Conservation (phyloP, 2,329 filamentous ascomycete genomes). For the Aspergillus candidus region DNA sequence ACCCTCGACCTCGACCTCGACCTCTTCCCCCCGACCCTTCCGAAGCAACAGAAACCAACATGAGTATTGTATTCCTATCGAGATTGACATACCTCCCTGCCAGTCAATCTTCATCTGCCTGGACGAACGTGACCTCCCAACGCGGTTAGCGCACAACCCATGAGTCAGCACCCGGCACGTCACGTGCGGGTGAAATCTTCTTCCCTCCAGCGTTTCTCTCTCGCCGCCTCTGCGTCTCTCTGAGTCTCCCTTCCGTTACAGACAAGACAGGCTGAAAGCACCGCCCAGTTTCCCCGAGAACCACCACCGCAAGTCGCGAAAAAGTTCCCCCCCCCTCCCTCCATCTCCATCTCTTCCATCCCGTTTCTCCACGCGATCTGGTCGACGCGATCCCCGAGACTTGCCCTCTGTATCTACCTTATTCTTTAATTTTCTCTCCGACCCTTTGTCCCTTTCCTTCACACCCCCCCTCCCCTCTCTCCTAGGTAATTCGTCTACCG, state of each 20-base stretch:
- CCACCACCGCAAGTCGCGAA: slow-evolving; percentile 33
- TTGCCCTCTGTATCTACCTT: slow-evolving; percentile 15
- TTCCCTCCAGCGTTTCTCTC: slow-evolving; percentile 13
- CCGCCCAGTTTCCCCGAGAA: slow-evolving; percentile 30
- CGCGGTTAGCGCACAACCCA: slow-evolving; percentile 3
- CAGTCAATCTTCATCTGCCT: background rate
- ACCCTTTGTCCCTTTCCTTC: slow-evolving; percentile 10
- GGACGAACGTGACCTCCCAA: background rate
- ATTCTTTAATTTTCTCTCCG: slow-evolving; percentile 15
- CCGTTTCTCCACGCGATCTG: slow-evolving; percentile 27
- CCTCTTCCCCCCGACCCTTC: too few relatives aligned
- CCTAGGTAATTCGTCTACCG: slow-evolving; percentile 16
- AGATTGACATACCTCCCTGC: background rate
- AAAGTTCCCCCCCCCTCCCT: slow-evolving; percentile 26
- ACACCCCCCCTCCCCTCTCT: slow-evolving; percentile 15
- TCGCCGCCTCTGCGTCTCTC: slow-evolving; percentile 19
- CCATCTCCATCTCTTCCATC: slow-evolving; percentile 35
- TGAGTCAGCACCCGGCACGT: slow-evolving; percentile 18
- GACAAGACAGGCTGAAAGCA: too few relatives aligned
- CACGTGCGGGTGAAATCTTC: slow-evolving; percentile 31
- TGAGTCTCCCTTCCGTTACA: slow-evolving; percentile 21
- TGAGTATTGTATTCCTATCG: too few relatives aligned
- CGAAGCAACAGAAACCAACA: too few relatives aligned
- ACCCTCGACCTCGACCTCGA: too few relatives aligned
- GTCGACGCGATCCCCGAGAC: slow-evolving; percentile 21